Evolutionary conservation across 345 rosid genomes (phyloP).

Genomic region (Noccaea caerulescens): DNA sequence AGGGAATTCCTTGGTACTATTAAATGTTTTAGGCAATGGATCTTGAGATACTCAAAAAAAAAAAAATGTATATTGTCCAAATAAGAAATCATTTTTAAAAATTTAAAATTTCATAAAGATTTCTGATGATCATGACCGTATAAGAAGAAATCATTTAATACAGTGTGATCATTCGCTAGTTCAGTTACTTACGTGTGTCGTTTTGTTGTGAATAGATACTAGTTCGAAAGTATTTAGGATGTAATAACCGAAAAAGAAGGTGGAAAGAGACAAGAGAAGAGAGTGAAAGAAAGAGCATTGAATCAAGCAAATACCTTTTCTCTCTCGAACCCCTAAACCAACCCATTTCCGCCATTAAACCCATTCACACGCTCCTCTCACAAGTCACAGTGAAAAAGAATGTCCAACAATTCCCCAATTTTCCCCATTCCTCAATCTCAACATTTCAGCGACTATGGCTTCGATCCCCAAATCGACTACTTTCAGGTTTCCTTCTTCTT

Average conservation of each 20-base stretch:
- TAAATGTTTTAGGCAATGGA: slow-evolving; percentile 27
- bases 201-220: background rate
- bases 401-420: slow-evolving; percentile 55
- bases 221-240: slow-evolving; percentile 21
- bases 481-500: slow-evolving; percentile 59
- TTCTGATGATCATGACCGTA: background rate
- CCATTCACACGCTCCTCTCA: background rate
- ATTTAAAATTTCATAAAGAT: background rate
- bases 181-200: background rate
- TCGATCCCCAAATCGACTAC: slow-evolving; percentile 85
- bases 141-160: background rate
- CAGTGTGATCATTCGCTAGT: background rate
- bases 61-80: background rate
- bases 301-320: slow-evolving; percentile 11
- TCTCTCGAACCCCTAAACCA: slow-evolving; percentile 2
- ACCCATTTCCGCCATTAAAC: background rate
- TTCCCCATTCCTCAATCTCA: slow-evolving; percentile 73
- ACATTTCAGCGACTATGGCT: slow-evolving; percentile 89
- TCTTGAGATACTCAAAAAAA: slow-evolving; percentile 18
- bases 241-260: slow-evolving; percentile 24
- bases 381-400: background rate
- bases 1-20: slow-evolving; percentile 29
- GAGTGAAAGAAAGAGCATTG: slow-evolving; percentile 28
- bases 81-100: background rate
- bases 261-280: slow-evolving; percentile 33